A percentile compares a stretch with the other conserved stretches of the same genome.
Conservation (phyloP, 441 rosid species). For the Breynia disticha region DNA sequence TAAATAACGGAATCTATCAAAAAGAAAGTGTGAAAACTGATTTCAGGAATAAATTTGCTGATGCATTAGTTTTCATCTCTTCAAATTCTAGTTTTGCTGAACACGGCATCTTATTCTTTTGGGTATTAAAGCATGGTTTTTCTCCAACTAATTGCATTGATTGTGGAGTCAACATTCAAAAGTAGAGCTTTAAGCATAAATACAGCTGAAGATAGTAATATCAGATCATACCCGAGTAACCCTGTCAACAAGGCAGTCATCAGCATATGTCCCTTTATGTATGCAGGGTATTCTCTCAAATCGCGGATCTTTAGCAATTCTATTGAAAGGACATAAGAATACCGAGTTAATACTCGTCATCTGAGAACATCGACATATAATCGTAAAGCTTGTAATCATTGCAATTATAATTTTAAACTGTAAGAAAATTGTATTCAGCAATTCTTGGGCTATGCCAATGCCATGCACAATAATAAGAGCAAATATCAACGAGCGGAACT, state of each 20-base stretch:
- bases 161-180: no score
- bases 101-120: no score
- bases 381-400: neutral
- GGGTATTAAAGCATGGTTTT: no score
- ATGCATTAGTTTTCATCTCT: no score
- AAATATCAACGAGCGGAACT: no score
- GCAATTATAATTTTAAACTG: no score
- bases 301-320: slow-evolving; percentile 97
- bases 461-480: no score
- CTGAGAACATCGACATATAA: neutral
- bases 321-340: slow-evolving; percentile 13
- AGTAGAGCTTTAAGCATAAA: neutral
- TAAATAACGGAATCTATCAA: no score
- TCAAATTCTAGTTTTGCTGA: no score
- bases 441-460: no score
- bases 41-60: neutral
- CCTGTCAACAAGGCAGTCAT: slow-evolving; percentile 89
- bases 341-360: neutral
- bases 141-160: neutral
- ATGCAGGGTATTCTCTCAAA: slow-evolving; percentile 82
- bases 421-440: no score
- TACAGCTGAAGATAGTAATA: neutral
- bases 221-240: slow-evolving; percentile 50
- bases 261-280: slow-evolving; percentile 94
- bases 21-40: neutral